Conservation (phyloP, 176 grass and related monocot species). For the Oryza rufipogon region DNA sequence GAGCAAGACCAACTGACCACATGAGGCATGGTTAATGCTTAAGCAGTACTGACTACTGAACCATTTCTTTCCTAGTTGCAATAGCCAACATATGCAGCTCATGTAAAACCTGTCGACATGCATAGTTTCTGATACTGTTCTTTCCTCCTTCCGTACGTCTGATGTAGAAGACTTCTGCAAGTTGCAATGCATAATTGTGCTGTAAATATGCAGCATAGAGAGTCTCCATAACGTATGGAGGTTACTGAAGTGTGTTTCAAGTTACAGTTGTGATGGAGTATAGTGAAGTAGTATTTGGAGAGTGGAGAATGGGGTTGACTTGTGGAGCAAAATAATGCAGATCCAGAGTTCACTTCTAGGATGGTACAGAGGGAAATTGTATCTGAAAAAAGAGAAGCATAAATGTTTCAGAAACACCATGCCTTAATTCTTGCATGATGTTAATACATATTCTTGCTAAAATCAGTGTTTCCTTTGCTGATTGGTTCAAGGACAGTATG, state of each 20-base stretch:
- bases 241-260: not conserved
- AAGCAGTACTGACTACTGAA: not conserved
- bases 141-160: not conserved
- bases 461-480: not conserved
- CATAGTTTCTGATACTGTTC: conserved; percentile 11
- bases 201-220: not conserved
- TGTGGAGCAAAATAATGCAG: not conserved
- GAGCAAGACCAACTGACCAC: not conserved
- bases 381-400: not conserved
- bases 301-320: not conserved
- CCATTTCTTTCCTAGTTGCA: not conserved
- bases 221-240: not conserved
- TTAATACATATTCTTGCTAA: not conserved
- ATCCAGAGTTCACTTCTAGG: not conserved
- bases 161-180: not conserved
- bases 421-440: not conserved
- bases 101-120: not conserved
- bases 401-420: not conserved
- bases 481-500: not conserved
- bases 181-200: not conserved
- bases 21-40: not conserved
- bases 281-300: not conserved
- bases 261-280: not conserved
- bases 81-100: not conserved
- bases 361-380: not conserved